Conservation (phyloP, 768 basidiomycete species). For the Strobilomyces echinocephalus region DNA sequence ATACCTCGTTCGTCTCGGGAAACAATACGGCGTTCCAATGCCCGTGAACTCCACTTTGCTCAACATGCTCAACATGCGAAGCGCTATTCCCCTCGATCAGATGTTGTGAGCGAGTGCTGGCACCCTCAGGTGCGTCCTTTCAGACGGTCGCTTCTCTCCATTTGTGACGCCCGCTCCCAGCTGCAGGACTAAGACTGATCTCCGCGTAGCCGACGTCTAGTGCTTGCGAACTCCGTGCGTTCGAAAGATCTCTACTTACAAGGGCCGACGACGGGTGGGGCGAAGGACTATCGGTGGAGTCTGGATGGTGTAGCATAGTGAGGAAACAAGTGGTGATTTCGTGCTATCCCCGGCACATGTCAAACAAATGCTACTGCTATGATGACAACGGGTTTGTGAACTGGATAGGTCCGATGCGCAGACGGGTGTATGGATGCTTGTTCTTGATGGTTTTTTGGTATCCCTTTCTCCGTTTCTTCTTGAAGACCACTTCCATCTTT, state of each 20-base stretch:
- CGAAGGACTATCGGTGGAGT: not conserved
- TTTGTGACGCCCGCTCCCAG: not conserved
- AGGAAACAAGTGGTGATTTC: conserved; percentile 1
- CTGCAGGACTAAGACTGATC: not conserved
- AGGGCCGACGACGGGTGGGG: not conserved
- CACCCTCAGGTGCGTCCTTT: conserved; percentile 10
- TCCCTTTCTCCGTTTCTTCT: conserved; percentile 98
- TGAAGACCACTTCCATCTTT: conserved; percentile 84
- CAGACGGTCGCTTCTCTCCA: not conserved
- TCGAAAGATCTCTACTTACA: no score
- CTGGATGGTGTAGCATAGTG: not conserved
- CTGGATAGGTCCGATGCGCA: conserved; percentile 82
- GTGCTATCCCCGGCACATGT: not conserved
- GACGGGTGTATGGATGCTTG: conserved; percentile 93
- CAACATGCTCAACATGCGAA: conserved; percentile 57
- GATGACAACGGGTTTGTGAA: conserved; percentile 36
- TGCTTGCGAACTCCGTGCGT: not conserved
- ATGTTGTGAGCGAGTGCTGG: conserved; percentile 14
- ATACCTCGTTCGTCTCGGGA: conserved; percentile 64
- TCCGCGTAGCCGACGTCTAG: not conserved
- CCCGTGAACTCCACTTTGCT: conserved; percentile 52
- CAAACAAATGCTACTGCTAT: conserved; percentile 5
- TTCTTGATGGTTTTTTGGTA: conserved; percentile 91
- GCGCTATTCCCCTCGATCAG: conserved; percentile 51
- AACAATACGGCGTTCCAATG: conserved; percentile 50